Conservation (phyloP, 441 rosid genomes). For the Populus hybrid region DNA sequence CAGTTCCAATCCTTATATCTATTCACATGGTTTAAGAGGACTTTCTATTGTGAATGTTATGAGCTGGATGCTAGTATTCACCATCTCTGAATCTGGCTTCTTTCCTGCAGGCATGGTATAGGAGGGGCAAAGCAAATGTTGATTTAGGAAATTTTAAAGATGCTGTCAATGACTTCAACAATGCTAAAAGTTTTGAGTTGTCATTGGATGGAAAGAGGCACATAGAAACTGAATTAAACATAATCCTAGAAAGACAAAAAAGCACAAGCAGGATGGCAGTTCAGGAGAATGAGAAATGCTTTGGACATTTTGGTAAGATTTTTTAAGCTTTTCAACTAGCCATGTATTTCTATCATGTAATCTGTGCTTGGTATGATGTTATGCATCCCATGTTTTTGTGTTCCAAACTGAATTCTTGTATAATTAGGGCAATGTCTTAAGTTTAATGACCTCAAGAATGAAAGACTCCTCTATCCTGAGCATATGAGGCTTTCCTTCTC, state of each 20-base stretch:
- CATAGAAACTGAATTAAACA: constrained; percentile 54
- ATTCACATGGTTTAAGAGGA: not conserved
- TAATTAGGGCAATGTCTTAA: not conserved
- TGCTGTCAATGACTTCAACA: constrained; percentile 54
- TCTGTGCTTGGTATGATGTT: not conserved
- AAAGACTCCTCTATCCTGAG: not conserved
- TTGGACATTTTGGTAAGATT: constrained; percentile 32
- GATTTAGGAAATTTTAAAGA: constrained; percentile 46
- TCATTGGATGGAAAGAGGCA: constrained; percentile 70
- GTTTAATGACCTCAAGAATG: not conserved
- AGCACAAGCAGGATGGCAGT: constrained; percentile 16
- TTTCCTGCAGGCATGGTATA: constrained; percentile 68
- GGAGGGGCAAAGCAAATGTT: constrained; percentile 80
- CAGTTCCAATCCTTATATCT: constrained; percentile 1
- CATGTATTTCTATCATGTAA: not conserved
- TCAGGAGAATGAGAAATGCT: constrained; percentile 17
- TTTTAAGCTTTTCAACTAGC: not conserved
- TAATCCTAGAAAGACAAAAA: constrained; percentile 26
- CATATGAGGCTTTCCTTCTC: not conserved
- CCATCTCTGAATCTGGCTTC: not conserved
- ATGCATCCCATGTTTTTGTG: not conserved
- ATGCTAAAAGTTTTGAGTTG: constrained; percentile 51
- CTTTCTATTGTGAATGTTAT: not conserved
- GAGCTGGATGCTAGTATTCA: not conserved
- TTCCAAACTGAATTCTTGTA: not conserved